Evolutionary conservation across 805 yeast species (phyloP).

Genomic region (Blastobotrys muscicola): DNA sequence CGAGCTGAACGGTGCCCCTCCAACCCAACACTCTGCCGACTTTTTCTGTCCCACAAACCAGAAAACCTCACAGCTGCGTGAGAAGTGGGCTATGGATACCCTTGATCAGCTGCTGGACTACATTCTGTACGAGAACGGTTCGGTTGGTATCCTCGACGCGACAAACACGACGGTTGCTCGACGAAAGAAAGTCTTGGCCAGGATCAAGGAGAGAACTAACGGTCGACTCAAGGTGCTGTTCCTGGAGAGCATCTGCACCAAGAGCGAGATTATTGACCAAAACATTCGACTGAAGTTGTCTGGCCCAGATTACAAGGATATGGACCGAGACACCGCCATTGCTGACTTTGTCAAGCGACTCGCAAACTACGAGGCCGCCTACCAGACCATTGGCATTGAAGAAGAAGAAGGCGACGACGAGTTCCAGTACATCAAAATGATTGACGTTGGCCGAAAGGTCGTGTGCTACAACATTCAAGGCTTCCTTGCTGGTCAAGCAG

Average conservation of each 20-base stretch:
- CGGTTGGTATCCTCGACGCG: conserved; percentile 91
- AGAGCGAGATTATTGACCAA: conserved; percentile 65
- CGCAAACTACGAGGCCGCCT: conserved; percentile 76
- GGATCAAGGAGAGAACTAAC: conserved; percentile 30
- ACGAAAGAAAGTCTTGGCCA: conserved; percentile 48
- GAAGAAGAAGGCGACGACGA: conserved; percentile 57
- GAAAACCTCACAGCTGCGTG: conserved; percentile 57
- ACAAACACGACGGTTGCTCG: conserved; percentile 75
- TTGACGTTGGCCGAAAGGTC: conserved; percentile 89
- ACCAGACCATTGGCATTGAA: conserved; percentile 78
- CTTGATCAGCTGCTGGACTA: conserved; percentile 75
- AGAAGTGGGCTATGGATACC: conserved; percentile 92
- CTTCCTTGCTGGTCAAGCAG: conserved; percentile 85
- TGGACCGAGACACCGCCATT: conserved; percentile 74
- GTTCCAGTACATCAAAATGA: conserved; percentile 87
- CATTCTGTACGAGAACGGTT: conserved; percentile 69
- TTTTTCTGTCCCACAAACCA: conserved; percentile 78
- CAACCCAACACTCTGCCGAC: conserved; percentile 56
- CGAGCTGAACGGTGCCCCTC: conserved; percentile 4
- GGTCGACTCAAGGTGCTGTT: conserved; percentile 62
- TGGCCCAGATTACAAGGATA: conserved; percentile 86
- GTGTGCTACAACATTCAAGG: conserved; percentile 85
- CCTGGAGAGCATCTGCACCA: conserved; percentile 81
- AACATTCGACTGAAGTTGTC: conserved; percentile 76
- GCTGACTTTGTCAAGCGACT: conserved; percentile 76